Percentiles rank a stretch among this genome's conserved stretches.
These are phyloP conservation scores for Ramaria sp. DNA, from an alignment of 768 basidiomycete genomes.

Conservation along the genomic window DNA sequence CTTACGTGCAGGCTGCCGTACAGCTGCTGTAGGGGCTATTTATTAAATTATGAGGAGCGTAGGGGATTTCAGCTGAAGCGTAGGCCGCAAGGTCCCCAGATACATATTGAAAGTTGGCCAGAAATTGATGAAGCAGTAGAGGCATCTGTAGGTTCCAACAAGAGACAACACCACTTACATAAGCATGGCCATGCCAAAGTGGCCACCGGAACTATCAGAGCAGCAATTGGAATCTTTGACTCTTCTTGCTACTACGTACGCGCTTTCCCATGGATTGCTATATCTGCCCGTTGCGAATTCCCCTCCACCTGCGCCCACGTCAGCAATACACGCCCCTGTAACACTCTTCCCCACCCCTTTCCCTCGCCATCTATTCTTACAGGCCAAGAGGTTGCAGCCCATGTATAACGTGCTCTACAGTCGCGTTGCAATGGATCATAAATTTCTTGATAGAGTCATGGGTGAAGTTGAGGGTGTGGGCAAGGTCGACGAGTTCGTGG, in stretches of 20 bases:
- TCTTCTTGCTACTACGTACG: conserved; percentile 65
- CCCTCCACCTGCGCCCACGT: conserved; percentile 43
- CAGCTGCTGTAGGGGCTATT: too few relatives aligned
- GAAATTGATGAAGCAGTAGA: too few relatives aligned
- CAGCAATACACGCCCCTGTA: conserved; percentile 86
- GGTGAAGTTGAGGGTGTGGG: conserved; percentile 68
- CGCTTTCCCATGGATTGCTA: conserved; percentile 73
- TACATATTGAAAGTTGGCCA: too few relatives aligned
- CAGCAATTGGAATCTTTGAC: conserved; percentile 50
- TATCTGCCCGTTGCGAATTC: conserved; percentile 52
- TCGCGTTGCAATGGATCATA: conserved; percentile 64
- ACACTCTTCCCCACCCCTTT: conserved; percentile 83
- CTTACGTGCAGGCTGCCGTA: too few relatives aligned
- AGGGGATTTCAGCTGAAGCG: too few relatives aligned
- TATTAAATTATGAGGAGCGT: too few relatives aligned
- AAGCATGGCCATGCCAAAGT: too few relatives aligned
- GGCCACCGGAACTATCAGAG: conserved; percentile 28
- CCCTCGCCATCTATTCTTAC: conserved; percentile 58
- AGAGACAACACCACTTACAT: too few relatives aligned
- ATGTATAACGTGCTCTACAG: conserved; percentile 83
- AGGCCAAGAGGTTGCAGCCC: conserved; percentile 56
- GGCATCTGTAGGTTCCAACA: too few relatives aligned
- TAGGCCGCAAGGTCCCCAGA: too few relatives aligned
- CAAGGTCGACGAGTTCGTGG: conserved; percentile 78
- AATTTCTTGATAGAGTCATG: conserved; percentile 78